Percentiles rank a stretch among this genome's conserved stretches.
Conservation (phyloP, 208 protist genomes). For the Trypanosoma lewisi region DNA sequence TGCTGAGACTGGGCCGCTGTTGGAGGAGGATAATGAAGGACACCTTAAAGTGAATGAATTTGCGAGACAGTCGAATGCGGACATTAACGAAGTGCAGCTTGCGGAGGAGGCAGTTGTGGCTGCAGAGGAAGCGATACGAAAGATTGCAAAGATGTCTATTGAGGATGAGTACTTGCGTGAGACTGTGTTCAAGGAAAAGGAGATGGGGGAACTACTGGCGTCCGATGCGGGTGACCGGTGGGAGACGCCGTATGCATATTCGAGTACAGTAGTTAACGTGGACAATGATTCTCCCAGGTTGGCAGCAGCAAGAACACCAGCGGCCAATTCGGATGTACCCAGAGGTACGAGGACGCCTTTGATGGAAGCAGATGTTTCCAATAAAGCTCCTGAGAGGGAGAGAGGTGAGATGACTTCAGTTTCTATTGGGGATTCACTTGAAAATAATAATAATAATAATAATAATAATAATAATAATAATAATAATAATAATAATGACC, state of each 20-base stretch:
- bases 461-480: no score
- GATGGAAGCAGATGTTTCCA: no score
- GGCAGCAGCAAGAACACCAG: no score
- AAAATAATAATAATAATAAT: no score
- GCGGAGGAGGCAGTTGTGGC: conserved; percentile 21
- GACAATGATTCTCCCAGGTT: no score
- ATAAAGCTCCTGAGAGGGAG: no score
- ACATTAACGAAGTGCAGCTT: conserved; percentile 13
- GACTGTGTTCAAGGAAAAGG: conserved; percentile 2
- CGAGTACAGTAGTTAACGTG: neutral
- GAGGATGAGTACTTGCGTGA: conserved; percentile 18
- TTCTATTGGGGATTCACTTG: no score
- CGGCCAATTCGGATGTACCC: no score
- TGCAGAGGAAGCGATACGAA: conserved; percentile 17
- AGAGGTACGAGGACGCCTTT: no score
- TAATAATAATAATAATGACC: no score
- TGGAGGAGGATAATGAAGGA: conserved; percentile 26
- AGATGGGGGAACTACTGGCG: neutral
- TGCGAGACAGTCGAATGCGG: conserved; percentile 1
- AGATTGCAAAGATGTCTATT: conserved; percentile 6
- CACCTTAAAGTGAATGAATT: conserved; percentile 17
- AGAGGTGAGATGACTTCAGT: no score
- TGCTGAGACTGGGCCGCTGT: neutral
- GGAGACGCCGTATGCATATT: neutral
- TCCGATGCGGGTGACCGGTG: neutral